Evolutionary conservation across 2,329 filamentous ascomycete genomes (phyloP).

Genomic region (Pestalotiopsis sp.): DNA sequence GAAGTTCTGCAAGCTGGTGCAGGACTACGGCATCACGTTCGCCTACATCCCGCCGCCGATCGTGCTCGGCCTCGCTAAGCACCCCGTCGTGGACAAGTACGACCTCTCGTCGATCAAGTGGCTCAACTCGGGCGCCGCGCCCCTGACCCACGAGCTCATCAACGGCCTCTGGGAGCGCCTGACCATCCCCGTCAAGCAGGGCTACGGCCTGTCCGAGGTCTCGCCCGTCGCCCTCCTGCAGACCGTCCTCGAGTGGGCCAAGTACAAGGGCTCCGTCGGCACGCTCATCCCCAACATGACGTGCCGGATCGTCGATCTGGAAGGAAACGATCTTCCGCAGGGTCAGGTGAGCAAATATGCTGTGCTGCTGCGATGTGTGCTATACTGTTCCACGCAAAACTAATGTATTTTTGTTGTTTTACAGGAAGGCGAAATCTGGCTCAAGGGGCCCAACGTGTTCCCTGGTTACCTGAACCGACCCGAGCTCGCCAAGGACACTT

Average conservation of each 20-base stretch:
- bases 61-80: conserved; percentile 77
- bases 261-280: conserved; percentile 77
- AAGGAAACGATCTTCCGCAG: conserved; percentile 56
- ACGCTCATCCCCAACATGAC: conserved; percentile 77
- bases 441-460: conserved; percentile 81
- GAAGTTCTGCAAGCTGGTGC: conserved; percentile 75
- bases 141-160: conserved; percentile 79
- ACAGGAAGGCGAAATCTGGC: conserved; percentile 72
- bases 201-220: conserved; percentile 88
- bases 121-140: conserved; percentile 87
- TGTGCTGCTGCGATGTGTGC: not conserved
- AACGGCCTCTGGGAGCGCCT: conserved; percentile 75
- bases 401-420: not conserved
- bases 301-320: conserved; percentile 76
- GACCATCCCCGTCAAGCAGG: conserved; percentile 84
- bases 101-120: conserved; percentile 78
- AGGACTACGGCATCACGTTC: conserved; percentile 76
- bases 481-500: conserved; percentile 69
- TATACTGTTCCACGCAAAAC: not conserved
- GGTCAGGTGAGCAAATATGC: conserved; percentile 41
- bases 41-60: conserved; percentile 85
- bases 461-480: conserved; percentile 77
- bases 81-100: conserved; percentile 77
- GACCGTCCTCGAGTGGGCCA: conserved; percentile 75
- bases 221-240: conserved; percentile 78